These are phyloP conservation scores for Tolypocladium tropicale DNA, from an alignment of 2,329 filamentous ascomycete species.

Conservation along the genomic window DNA sequence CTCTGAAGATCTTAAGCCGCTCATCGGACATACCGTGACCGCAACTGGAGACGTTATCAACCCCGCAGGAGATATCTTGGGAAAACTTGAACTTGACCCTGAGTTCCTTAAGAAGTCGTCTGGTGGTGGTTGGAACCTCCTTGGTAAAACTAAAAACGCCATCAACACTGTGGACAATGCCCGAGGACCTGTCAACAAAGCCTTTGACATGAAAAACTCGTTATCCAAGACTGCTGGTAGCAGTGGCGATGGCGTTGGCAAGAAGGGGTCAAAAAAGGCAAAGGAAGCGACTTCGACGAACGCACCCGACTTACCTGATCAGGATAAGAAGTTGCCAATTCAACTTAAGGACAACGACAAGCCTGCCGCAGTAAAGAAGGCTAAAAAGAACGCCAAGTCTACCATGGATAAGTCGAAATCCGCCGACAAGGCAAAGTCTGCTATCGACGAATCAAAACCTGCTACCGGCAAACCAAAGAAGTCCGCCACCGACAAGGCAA, in stretches of 20 bases:
- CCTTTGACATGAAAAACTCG: neutral
- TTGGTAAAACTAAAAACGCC: constrained; percentile 17
- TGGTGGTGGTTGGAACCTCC: constrained; percentile 15
- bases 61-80: constrained; percentile 24
- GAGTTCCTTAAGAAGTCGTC: constrained; percentile 28
- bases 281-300: neutral
- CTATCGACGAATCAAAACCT: too few relatives aligned
- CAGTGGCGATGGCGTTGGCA: neutral
- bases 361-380: neutral
- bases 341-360: neutral
- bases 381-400: neutral
- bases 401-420: neutral
- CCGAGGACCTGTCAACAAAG: constrained; percentile 12
- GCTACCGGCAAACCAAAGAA: too few relatives aligned
- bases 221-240: neutral
- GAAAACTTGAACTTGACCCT: constrained; percentile 28
- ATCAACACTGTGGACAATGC: constrained; percentile 8
- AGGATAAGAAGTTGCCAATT: neutral
- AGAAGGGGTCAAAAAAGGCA: neutral
- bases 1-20: constrained; percentile 26
- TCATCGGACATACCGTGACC: constrained; percentile 30
- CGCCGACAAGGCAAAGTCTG: too few relatives aligned
- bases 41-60: constrained; percentile 23
- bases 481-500: too few relatives aligned
- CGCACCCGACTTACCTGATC: neutral